phyloP scores from a whole-genome alignment of 2,329 filamentous ascomycete genomes.

The Microdochium nivale region DNA sequence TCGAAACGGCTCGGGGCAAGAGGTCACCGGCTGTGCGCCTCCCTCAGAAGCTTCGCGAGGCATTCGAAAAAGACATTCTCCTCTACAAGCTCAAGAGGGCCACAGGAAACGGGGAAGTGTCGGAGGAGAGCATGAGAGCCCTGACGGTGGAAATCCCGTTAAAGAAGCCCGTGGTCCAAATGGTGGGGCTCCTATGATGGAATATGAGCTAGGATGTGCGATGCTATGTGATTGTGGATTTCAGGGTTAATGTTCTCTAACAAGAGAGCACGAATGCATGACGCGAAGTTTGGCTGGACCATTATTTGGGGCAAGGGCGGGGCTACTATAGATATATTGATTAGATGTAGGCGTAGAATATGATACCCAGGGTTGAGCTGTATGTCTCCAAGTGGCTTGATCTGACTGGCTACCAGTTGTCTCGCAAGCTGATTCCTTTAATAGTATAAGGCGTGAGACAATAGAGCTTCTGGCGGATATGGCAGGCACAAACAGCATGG shows the following conservation, averaged over 20 bases:
- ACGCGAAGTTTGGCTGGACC: background rate
- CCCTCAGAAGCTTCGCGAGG: constrained; percentile 14
- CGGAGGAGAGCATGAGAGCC: background rate
- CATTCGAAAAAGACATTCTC: constrained; percentile 12
- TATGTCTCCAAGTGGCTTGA: background rate
- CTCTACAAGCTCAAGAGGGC: background rate
- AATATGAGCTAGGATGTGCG: background rate
- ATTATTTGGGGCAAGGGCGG: background rate
- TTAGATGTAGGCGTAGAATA: background rate
- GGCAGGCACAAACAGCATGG: too few species aligned
- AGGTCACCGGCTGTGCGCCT: constrained; percentile 7
- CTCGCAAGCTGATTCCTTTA: too few species aligned
- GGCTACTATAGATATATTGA: background rate
- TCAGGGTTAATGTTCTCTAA: background rate
- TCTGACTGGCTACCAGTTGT: background rate
- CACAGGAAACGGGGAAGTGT: background rate
- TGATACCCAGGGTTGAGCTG: background rate
- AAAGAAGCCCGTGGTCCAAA: background rate
- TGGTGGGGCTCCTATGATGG: background rate
- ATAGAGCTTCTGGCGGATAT: too few species aligned
- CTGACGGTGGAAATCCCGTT: background rate
- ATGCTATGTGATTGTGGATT: too few species aligned
- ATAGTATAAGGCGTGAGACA: too few species aligned
- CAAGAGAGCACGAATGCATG: background rate
- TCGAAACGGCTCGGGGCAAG: background rate